Conservation (phyloP, 2,329 filamentous ascomycete genomes). For the Epichloe hybrida region DNA sequence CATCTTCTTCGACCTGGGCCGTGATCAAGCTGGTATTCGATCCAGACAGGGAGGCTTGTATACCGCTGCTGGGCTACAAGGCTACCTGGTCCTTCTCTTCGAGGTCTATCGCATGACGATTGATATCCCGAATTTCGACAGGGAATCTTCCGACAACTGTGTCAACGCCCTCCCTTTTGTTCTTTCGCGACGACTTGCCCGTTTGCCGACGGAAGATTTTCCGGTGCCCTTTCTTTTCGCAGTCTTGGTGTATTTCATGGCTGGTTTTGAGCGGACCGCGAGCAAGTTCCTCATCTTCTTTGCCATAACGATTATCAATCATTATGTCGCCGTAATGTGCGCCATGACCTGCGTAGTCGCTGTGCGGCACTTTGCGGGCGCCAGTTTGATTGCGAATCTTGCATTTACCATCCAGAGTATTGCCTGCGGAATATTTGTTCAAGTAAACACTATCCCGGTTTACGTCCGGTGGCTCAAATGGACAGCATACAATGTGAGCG, state of each 20-base stretch:
- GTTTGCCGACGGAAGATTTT: constrained; percentile 57
- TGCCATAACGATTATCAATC: constrained; percentile 50
- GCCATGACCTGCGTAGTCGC: constrained; percentile 54
- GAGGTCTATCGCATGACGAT: constrained; percentile 63
- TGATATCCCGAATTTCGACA: constrained; percentile 64
- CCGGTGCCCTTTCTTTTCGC: constrained; percentile 60
- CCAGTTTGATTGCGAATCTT: constrained; percentile 59
- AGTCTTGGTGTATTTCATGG: constrained; percentile 66
- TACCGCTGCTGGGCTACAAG: constrained; percentile 56
- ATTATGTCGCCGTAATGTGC: constrained; percentile 61
- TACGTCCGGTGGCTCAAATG: constrained; percentile 72
- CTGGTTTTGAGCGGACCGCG: constrained; percentile 51
- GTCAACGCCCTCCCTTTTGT: constrained; percentile 57
- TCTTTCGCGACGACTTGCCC: constrained; percentile 53
- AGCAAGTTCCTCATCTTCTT: constrained; percentile 61
- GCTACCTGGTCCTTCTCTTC: constrained; percentile 63
- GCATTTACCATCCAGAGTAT: constrained; percentile 61
- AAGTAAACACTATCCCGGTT: constrained; percentile 57
- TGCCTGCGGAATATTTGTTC: constrained; percentile 65
- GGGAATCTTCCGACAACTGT: constrained; percentile 60
- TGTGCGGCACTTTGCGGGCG: constrained; percentile 53
- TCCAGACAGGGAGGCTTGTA: constrained; percentile 63
- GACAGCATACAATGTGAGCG: constrained; percentile 19
- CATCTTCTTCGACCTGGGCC: constrained; percentile 53
- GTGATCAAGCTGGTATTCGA: constrained; percentile 56